Evolutionary conservation across 352 stramenopile species (phyloP).

Genomic region (Pilasporangium apinafurcum): DNA sequence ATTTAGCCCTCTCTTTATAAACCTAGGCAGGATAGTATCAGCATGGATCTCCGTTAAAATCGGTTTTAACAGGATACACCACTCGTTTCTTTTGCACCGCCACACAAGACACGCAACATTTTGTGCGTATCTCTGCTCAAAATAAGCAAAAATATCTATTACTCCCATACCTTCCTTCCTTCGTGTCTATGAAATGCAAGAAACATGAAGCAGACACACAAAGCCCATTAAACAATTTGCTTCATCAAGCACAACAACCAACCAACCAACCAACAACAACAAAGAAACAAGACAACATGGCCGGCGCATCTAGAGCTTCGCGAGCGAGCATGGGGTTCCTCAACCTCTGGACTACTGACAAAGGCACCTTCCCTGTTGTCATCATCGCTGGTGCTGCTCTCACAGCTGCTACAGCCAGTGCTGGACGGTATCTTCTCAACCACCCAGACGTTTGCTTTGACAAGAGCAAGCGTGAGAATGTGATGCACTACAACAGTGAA

Average conservation of each 20-base stretch:
- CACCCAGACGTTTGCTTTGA: slow-evolving; percentile 33
- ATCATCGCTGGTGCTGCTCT: slow-evolving; percentile 29
- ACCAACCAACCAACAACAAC: neutral
- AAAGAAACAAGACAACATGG: slow-evolving; percentile 5
- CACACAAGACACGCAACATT: too few species aligned
- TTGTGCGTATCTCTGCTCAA: too few species aligned
- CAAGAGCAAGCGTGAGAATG: slow-evolving; percentile 29
- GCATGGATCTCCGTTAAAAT: too few species aligned
- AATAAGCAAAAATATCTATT: too few species aligned
- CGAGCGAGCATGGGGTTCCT: slow-evolving; percentile 28
- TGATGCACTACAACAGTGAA: slow-evolving; percentile 22
- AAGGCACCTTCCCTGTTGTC: slow-evolving; percentile 39
- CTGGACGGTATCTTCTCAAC: slow-evolving; percentile 18
- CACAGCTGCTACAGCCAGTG: slow-evolving; percentile 15
- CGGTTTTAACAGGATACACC: too few species aligned
- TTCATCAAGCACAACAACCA: slow-evolving; percentile 9
- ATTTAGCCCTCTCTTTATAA: too few species aligned
- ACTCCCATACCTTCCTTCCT: too few species aligned
- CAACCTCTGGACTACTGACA: slow-evolving; percentile 48
- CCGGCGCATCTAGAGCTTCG: slow-evolving; percentile 16
- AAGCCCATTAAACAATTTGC: too few species aligned
- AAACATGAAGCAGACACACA: too few species aligned
- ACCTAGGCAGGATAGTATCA: too few species aligned
- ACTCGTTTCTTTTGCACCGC: too few species aligned
- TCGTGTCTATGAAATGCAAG: too few species aligned